phyloP scores from a whole-genome alignment of 371 early-diverging fungal species.

The Mortierella sp. region DNA sequence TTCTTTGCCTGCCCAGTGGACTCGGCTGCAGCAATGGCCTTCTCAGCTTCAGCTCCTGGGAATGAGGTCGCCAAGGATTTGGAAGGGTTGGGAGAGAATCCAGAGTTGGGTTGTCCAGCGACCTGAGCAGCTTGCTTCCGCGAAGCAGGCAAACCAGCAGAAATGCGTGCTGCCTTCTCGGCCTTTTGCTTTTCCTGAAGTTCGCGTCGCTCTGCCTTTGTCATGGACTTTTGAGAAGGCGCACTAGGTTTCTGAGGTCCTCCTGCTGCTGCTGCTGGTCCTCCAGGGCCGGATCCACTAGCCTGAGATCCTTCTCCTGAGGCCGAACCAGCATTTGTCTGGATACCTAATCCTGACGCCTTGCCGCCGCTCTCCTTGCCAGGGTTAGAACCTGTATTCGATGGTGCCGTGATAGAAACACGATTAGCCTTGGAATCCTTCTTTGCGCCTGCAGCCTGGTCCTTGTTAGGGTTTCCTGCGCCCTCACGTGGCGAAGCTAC shows the following conservation, averaged over 20 bases:
- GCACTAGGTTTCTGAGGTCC: conserved; percentile 32
- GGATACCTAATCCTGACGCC: conserved; percentile 49
- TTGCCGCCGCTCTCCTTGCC: conserved; percentile 20
- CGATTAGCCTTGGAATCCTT: conserved; percentile 52
- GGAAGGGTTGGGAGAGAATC: conserved; percentile 53
- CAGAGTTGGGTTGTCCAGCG: conserved; percentile 38
- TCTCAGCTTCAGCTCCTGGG: conserved; percentile 54
- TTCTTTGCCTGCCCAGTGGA: conserved; percentile 57
- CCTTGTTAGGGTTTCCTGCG: conserved; percentile 61
- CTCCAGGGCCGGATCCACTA: conserved; percentile 23
- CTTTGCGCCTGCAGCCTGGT: conserved; percentile 18
- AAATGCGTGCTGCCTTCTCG: conserved; percentile 71
- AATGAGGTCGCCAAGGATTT: conserved; percentile 50
- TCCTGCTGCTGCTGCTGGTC: conserved; percentile 20
- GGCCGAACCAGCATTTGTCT: conserved; percentile 14
- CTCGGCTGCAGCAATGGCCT: conserved; percentile 35
- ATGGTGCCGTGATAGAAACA: conserved; percentile 20
- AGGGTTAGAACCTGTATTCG: not conserved
- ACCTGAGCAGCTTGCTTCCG: conserved; percentile 46
- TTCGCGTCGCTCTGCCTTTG: conserved; percentile 91
- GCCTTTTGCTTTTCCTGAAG: conserved; percentile 82
- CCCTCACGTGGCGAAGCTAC: conserved; percentile 50
- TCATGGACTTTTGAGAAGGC: conserved; percentile 67
- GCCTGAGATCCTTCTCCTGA: conserved; percentile 26
- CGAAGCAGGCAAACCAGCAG: conserved; percentile 58